Evolutionary conservation across 257 asterid genomes (phyloP).

Genomic region (Lycium barbarum): DNA sequence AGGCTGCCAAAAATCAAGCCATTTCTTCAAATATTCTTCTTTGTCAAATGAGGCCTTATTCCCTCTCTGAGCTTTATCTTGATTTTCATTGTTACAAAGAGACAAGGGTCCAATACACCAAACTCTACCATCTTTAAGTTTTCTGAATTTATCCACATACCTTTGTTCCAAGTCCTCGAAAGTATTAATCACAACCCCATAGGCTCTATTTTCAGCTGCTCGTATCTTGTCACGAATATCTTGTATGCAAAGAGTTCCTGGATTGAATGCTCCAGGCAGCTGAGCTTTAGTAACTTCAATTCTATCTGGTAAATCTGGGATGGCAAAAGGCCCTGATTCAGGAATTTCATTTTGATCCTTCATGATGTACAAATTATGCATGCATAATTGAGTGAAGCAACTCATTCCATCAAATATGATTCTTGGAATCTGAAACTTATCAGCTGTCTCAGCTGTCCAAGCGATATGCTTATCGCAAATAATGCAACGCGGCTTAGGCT

Average conservation of each 20-base stretch:
- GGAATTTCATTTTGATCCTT: not conserved
- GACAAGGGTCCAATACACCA: too few relatives aligned
- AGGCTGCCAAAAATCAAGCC: conserved; percentile 20
- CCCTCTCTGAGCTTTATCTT: too few relatives aligned
- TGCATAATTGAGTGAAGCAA: not conserved
- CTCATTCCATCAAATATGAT: not conserved
- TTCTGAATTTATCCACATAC: not conserved
- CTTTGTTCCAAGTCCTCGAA: not conserved
- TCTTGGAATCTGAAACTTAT: not conserved
- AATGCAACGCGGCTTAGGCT: conserved; percentile 8
- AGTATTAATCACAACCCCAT: not conserved
- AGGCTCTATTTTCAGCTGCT: not conserved
- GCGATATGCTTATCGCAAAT: not conserved
- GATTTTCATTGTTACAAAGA: too few relatives aligned
- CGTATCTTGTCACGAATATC: not conserved
- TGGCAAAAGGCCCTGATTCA: not conserved
- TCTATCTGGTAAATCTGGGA: not conserved
- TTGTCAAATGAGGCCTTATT: too few relatives aligned
- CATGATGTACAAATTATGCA: not conserved
- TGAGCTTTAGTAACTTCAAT: not conserved
- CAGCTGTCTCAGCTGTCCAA: conserved; percentile 15
- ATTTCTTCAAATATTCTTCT: not conserved
- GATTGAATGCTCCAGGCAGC: not conserved
- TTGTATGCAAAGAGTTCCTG: not conserved
- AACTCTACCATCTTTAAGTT: not conserved